Evolutionary conservation across 2,329 filamentous ascomycete species (phyloP).

Genomic region (Trichoderma atroviride): DNA sequence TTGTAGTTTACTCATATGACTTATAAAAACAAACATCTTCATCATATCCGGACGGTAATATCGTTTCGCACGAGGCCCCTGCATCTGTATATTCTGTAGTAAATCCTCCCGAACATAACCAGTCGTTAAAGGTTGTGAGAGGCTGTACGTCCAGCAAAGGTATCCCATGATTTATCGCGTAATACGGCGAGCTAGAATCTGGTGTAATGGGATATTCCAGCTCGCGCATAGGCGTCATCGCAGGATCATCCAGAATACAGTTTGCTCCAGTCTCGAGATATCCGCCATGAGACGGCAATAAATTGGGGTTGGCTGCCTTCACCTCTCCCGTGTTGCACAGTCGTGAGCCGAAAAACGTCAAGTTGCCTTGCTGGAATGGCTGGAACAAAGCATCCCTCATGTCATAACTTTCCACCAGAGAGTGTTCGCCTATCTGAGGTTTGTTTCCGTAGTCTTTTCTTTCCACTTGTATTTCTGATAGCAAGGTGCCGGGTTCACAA

Average conservation of each 20-base stretch:
- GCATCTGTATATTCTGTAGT: not conserved
- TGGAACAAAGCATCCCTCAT: not conserved
- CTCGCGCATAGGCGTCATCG: not conserved
- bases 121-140: conserved; percentile 31
- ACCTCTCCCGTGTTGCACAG: not conserved
- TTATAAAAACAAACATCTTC: not conserved
- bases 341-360: not conserved
- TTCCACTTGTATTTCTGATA: not conserved
- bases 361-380: not conserved
- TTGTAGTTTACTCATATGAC: not conserved
- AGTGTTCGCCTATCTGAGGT: no score
- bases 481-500: no score
- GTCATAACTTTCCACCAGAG: not conserved
- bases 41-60: not conserved
- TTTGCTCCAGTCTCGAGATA: not conserved
- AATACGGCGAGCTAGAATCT: not conserved
- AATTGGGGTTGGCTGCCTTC: not conserved
- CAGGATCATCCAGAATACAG: not conserved
- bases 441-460: not conserved
- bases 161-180: not conserved
- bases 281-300: not conserved
- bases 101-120: conserved; percentile 23
- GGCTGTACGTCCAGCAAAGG: conserved; percentile 15
- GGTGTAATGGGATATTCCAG: not conserved
- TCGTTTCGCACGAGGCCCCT: not conserved